A percentile compares a stretch with the other conserved stretches of the same genome.
phyloP scores from a whole-genome alignment of 345 rosid species.

The Bruguiera parviflora region DNA sequence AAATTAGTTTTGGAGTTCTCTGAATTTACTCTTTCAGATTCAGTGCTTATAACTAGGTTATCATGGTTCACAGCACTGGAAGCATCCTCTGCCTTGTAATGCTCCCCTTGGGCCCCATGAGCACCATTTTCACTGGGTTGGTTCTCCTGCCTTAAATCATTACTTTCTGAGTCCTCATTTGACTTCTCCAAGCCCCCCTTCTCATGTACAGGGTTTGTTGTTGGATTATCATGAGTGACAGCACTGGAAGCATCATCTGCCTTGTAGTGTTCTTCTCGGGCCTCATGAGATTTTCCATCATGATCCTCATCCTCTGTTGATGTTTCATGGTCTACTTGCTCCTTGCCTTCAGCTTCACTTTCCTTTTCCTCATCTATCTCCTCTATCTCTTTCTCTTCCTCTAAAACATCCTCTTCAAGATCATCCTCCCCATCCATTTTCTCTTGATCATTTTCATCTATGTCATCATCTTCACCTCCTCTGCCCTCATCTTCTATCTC shows the following conservation, averaged over 20 bases:
- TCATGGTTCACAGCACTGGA: conserved; percentile 92
- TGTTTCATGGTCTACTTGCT: conserved; percentile 33
- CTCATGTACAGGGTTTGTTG: conserved; percentile 33
- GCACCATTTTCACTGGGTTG: conserved; percentile 4
- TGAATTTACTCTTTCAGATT: conserved; percentile 34
- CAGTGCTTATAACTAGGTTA: conserved; percentile 32
- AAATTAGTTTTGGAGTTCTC: conserved; percentile 38
- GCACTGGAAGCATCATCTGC: conserved; percentile 99
- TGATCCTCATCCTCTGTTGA: conserved; percentile 34
- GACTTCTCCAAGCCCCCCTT: conserved; percentile 38
- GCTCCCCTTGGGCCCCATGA: conserved; percentile 15
- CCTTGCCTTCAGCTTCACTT: conserved; percentile 36
- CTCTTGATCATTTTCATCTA: conserved; percentile 21
- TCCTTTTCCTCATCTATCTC: conserved; percentile 35
- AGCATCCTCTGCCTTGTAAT: conserved; percentile 87
- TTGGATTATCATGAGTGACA: conserved; percentile 66
- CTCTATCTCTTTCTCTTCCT: conserved; percentile 38
- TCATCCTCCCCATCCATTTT: conserved; percentile 38
- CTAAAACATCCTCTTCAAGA: conserved; percentile 45
- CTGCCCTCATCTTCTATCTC: conserved; percentile 19
- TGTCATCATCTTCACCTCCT: conserved; percentile 24
- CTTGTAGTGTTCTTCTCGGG: conserved; percentile 77
- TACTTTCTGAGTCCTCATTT: conserved; percentile 27
- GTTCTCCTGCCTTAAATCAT: conserved; percentile 22
- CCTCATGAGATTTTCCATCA: conserved; percentile 52